Conservation (phyloP, 306 rosid species). For the Lathyrus oleraceus region DNA sequence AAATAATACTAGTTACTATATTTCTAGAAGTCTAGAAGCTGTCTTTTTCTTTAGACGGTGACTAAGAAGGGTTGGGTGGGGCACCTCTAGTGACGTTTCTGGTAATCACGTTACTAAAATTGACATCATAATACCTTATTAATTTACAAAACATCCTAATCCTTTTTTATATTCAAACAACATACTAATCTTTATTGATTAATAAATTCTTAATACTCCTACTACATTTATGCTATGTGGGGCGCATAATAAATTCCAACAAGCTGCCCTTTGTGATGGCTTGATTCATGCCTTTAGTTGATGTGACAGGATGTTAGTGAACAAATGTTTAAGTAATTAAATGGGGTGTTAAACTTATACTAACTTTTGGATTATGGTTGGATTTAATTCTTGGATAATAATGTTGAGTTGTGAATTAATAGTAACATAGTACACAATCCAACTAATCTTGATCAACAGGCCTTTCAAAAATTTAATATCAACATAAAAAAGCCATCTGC, state of each 20-base stretch:
- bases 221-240: neutral
- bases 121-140: conserved; percentile 15
- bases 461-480: too few relatives aligned
- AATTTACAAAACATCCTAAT: neutral
- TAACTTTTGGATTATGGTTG: neutral
- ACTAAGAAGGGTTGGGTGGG: neutral
- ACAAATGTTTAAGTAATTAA: neutral
- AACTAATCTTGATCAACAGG: neutral
- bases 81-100: conserved; percentile 13
- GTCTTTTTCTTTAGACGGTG: neutral
- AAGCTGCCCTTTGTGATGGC: conserved; percentile 15
- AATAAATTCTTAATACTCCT: conserved; percentile 19
- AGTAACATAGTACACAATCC: neutral
- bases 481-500: too few relatives aligned
- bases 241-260: conserved; percentile 29
- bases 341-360: neutral
- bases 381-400: neutral
- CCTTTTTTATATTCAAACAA: neutral
- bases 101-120: conserved; percentile 24
- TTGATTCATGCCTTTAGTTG: conserved; percentile 38
- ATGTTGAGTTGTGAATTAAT: neutral
- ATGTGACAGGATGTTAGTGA: neutral
- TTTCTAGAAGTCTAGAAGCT: neutral
- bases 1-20: too few relatives aligned
- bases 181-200: conserved; percentile 11